phyloP scores from a whole-genome alignment of 1,284 basidiomycete genomes.

The Sutorius eximius region DNA sequence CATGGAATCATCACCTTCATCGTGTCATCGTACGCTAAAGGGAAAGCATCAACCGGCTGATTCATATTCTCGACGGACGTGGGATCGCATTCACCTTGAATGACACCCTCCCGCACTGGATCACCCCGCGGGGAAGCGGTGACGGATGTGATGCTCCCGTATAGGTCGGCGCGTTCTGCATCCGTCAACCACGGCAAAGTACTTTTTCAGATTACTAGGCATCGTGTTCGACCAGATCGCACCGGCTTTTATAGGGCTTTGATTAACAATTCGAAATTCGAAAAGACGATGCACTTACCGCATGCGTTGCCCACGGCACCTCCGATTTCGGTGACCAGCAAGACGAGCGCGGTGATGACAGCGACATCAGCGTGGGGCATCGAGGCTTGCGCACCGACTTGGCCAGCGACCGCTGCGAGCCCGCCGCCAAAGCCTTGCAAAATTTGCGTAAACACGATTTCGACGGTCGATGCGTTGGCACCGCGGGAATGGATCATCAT shows the following conservation, averaged over 20 bases:
- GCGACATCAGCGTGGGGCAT: constrained; percentile 79
- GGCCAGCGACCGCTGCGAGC: constrained; percentile 66
- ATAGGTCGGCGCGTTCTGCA: constrained; percentile 35
- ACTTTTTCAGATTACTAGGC: constrained; percentile 48
- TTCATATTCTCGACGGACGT: background rate
- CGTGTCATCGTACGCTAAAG: constrained; percentile 40
- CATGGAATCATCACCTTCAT: constrained; percentile 45
- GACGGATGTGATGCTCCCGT: constrained; percentile 46
- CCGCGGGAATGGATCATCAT: constrained; percentile 75
- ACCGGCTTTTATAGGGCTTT: constrained; percentile 28
- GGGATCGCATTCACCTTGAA: constrained; percentile 32
- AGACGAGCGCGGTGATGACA: constrained; percentile 77
- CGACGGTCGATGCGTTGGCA: constrained; percentile 56
- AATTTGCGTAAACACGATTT: constrained; percentile 70
- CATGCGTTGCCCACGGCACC: constrained; percentile 70
- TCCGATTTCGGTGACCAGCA: constrained; percentile 80
- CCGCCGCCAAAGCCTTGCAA: constrained; percentile 81
- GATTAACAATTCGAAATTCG: too few relatives aligned
- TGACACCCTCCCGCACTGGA: constrained; percentile 50
- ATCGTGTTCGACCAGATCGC: constrained; percentile 53
- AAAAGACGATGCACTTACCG: constrained; percentile 38
- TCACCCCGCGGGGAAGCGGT: constrained; percentile 40
- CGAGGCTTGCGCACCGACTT: constrained; percentile 78
- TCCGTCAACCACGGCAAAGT: constrained; percentile 45
- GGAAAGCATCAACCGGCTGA: background rate